Evolutionary conservation across 78 protist genomes (phyloP).

Genomic region (Protostelium mycophagum): DNA sequence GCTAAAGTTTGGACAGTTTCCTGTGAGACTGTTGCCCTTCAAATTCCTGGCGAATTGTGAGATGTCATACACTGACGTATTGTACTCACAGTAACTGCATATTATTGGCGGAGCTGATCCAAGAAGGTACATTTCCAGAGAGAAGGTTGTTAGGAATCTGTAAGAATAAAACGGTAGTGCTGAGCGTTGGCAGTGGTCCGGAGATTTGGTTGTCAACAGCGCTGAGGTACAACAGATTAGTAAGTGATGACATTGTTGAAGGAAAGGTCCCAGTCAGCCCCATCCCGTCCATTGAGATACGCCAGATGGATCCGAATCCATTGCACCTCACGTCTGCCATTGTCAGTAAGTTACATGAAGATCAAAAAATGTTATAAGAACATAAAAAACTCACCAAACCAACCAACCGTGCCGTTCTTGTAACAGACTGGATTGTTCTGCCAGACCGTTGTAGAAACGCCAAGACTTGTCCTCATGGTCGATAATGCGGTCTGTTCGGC

Average conservation of each 20-base stretch:
- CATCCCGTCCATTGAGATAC: neutral
- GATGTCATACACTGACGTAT: no score
- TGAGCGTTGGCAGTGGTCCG: no score
- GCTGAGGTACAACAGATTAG: neutral
- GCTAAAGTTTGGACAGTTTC: no score
- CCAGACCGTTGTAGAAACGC: neutral
- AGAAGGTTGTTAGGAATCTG: no score
- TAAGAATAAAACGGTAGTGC: no score
- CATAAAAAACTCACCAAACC: neutral
- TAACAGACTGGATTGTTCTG: neutral
- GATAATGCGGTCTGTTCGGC: neutral
- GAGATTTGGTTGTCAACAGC: no score
- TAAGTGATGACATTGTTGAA: neutral
- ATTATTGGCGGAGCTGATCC: no score
- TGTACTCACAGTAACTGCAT: no score
- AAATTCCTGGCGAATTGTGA: no score
- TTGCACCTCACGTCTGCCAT: neutral
- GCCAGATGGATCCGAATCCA: neutral
- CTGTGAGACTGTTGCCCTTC: neutral
- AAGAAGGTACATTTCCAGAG: no score
- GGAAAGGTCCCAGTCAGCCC: neutral
- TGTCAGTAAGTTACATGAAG: no score
- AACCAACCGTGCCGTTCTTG: neutral
- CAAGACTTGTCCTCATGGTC: neutral
- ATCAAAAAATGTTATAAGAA: neutral